These are phyloP conservation scores for Neurospora sp. DNA, from an alignment of 495 filamentous ascomycete genomes.

Conservation along the genomic window DNA sequence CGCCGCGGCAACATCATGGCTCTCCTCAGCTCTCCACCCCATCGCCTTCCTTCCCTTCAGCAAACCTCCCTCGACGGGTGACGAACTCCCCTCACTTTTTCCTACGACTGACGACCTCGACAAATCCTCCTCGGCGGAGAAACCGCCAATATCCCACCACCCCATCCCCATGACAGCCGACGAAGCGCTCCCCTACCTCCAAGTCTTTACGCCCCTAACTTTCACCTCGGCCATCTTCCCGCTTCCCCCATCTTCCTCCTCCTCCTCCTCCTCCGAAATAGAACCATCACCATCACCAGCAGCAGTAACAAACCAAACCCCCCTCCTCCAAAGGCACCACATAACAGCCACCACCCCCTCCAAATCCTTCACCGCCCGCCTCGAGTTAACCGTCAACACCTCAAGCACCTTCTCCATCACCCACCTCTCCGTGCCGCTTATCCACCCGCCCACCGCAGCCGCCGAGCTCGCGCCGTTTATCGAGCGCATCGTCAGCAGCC, in stretches of 20 bases:
- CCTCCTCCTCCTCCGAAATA: not conserved
- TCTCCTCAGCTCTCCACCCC: slow-evolving; percentile 33
- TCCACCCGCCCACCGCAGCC: slow-evolving; percentile 29
- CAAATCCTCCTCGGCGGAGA: slow-evolving; percentile 5
- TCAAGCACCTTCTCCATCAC: slow-evolving; percentile 23
- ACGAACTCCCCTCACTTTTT: slow-evolving; percentile 3
- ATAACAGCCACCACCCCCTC: slow-evolving; percentile 26
- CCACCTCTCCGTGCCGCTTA: slow-evolving; percentile 27
- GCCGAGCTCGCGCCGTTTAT: slow-evolving; percentile 34
- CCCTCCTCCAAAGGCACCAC: slow-evolving; percentile 29
- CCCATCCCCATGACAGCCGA: slow-evolving; percentile 39
- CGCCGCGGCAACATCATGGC: slow-evolving; percentile 14
- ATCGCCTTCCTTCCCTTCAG: slow-evolving; percentile 41
- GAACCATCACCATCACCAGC: not conserved
- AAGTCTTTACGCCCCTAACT: slow-evolving; percentile 44
- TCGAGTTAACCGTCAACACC: slow-evolving; percentile 40
- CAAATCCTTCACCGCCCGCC: slow-evolving; percentile 29
- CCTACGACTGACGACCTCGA: not conserved
- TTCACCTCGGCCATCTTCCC: slow-evolving; percentile 40
- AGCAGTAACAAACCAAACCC: too few relatives aligned
- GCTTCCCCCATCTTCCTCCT: slow-evolving; percentile 11
- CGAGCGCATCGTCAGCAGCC: slow-evolving; percentile 10
- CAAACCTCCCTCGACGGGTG: slow-evolving; percentile 11
- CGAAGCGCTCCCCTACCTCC: slow-evolving; percentile 47
- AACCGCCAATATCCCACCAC: slow-evolving; percentile 37